phyloP scores from a whole-genome alignment of 2,329 filamentous ascomycete genomes.

The Calonectria hongkongensis region DNA sequence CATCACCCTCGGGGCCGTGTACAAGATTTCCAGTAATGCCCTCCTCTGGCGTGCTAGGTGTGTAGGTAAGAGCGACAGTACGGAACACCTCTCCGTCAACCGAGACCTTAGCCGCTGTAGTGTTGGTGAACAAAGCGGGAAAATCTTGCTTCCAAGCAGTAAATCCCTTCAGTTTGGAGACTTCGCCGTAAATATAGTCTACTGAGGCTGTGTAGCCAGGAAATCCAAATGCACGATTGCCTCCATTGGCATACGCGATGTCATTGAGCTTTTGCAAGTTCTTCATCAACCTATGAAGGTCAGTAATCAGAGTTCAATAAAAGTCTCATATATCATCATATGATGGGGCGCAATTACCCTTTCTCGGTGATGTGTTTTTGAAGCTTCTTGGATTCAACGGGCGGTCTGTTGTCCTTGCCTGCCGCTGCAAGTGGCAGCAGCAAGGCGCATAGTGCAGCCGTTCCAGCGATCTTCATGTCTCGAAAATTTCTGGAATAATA shows the following conservation, averaged over 20 bases:
- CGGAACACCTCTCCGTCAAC: constrained; percentile 54
- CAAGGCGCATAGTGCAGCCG: constrained; percentile 53
- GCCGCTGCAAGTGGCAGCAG: constrained; percentile 46
- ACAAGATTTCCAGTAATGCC: constrained; percentile 55
- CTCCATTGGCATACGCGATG: constrained; percentile 57
- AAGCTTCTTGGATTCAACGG: constrained; percentile 49
- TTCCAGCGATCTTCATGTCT: constrained; percentile 49
- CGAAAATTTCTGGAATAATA: background rate
- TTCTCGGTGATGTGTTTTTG: constrained; percentile 53
- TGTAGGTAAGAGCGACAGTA: constrained; percentile 57
- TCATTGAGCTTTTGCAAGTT: constrained; percentile 55
- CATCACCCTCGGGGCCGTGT: constrained; percentile 53
- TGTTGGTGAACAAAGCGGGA: constrained; percentile 53
- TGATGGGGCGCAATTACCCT: constrained; percentile 35
- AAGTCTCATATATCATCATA: background rate
- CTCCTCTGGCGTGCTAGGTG: constrained; percentile 56
- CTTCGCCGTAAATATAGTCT: constrained; percentile 56
- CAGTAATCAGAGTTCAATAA: accelerated
- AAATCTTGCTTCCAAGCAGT: constrained; percentile 57
- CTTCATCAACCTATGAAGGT: constrained; percentile 46
- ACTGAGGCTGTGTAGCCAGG: constrained; percentile 60
- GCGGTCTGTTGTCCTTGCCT: constrained; percentile 45
- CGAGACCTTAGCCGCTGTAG: constrained; percentile 47
- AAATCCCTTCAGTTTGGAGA: constrained; percentile 54
- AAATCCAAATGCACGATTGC: constrained; percentile 57